Evolutionary conservation across 2,329 filamentous ascomycete genomes (phyloP).

Genomic region (Leptodontidium sp.): DNA sequence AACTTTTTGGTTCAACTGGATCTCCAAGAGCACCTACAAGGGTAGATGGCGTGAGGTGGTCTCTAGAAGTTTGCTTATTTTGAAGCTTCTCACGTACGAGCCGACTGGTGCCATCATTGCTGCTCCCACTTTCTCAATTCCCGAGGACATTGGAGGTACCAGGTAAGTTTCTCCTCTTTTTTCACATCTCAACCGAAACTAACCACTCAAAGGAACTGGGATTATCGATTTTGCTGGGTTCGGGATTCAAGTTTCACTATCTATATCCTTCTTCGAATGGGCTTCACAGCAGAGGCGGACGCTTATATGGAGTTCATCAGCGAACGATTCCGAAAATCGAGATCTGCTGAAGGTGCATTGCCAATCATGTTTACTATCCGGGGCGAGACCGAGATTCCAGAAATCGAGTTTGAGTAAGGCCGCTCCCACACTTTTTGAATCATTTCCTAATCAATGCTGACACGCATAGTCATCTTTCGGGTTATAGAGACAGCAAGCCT

Average conservation of each 20-base stretch:
- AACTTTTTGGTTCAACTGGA: constrained; percentile 78
- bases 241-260: constrained; percentile 81
- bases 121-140: constrained; percentile 79
- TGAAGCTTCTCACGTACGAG: constrained; percentile 81
- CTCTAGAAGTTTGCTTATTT: constrained; percentile 72
- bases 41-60: constrained; percentile 79
- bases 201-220: constrained; percentile 61
- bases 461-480: constrained; percentile 66
- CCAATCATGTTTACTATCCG: constrained; percentile 86
- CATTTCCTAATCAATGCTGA: constrained; percentile 17
- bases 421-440: neutral
- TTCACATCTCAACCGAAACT: neutral
- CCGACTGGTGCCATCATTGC: constrained; percentile 81
- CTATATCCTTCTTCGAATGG: constrained; percentile 79
- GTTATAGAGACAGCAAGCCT: constrained; percentile 74
- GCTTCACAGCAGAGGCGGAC: constrained; percentile 78
- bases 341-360: constrained; percentile 66
- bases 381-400: constrained; percentile 77
- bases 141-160: constrained; percentile 74
- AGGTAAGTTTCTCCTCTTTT: constrained; percentile 46
- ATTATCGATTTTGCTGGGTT: constrained; percentile 82
- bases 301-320: constrained; percentile 83
- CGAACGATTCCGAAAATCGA: constrained; percentile 70
- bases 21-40: constrained; percentile 73
- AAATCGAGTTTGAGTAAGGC: constrained; percentile 63